Evolutionary conservation across 352 stramenopile species (phyloP).

Genomic region (Phytophthora ramorum): DNA sequence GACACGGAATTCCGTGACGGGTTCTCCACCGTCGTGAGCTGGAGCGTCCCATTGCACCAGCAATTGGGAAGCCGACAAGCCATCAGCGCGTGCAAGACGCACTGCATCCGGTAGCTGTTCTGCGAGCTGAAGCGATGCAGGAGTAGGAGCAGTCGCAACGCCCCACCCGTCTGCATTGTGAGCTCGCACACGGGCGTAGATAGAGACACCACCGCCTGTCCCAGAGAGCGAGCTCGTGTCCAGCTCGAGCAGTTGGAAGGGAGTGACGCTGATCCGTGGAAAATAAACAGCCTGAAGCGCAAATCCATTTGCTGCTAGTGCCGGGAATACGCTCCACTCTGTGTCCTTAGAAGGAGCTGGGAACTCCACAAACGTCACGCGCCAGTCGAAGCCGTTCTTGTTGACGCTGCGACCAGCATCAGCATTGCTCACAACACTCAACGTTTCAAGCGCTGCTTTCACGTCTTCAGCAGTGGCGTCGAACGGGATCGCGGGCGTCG

Average conservation of each 20-base stretch:
- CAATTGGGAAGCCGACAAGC: slow-evolving; percentile 66
- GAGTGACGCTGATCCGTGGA: slow-evolving; percentile 55
- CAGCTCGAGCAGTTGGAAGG: slow-evolving; percentile 55
- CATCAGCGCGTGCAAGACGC: slow-evolving; percentile 42
- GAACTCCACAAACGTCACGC: slow-evolving; percentile 93
- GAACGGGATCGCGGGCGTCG: slow-evolving; percentile 90
- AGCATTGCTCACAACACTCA: slow-evolving; percentile 90
- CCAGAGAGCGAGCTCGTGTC: slow-evolving; percentile 36
- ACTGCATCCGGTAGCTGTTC: slow-evolving; percentile 59
- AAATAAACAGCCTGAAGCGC: slow-evolving; percentile 52
- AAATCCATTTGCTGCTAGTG: slow-evolving; percentile 58
- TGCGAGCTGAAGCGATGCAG: slow-evolving; percentile 56
- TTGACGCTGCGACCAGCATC: slow-evolving; percentile 87
- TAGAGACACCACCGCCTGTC: slow-evolving; percentile 44
- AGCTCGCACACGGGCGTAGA: slow-evolving; percentile 66
- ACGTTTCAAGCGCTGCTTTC: slow-evolving; percentile 92
- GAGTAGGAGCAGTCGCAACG: slow-evolving; percentile 42
- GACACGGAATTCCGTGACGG: slow-evolving; percentile 82
- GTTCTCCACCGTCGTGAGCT: slow-evolving; percentile 63
- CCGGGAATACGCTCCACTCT: slow-evolving; percentile 31
- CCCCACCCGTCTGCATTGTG: slow-evolving; percentile 70
- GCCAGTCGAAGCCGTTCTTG: slow-evolving; percentile 92
- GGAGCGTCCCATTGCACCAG: slow-evolving; percentile 84
- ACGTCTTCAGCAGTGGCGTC: slow-evolving; percentile 91
- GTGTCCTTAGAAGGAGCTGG: slow-evolving; percentile 16